Base-by-base conservation (phyloP, 1,284 basidiomycete species). In the Lentinus polychrous region DNA sequence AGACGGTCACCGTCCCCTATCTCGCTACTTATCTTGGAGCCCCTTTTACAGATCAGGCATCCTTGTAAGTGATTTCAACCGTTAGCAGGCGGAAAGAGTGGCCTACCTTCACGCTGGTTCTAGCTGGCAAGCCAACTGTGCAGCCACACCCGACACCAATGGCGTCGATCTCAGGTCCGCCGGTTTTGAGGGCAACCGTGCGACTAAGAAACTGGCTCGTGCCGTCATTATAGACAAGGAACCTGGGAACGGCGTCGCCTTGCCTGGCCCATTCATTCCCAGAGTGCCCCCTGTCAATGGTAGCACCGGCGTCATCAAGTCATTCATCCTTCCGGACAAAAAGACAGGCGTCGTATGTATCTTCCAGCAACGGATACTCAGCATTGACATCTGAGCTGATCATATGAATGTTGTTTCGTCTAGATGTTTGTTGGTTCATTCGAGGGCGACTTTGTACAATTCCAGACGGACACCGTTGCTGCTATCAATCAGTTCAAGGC, bases 341-440 rank as follows among this genome's bases (percentile, higher is more conserved):
- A 71, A 72, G 52, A 81, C 80, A 2, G 81, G 79, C 14, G 80
- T 83, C 12, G 77, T 81, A 51, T 56, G 74, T 67, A 20, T 27
- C 27, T 17, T 36, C 18, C 11, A 45, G 45, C 33, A 46, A 20
- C 51, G 46, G 14, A 10, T 40, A 42, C n/a, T 31, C 41, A 17
- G 32, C 49, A 31, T 36, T n/a, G 2, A 11, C 23, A 4, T 5
- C 8, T 15, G 38, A 15, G 37, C 24, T 40, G 8, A 45, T 15
- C n/a, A 20, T 39, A 0, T 8, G 24, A 14, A 42, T 14, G 20
- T 35, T 17, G 32, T 42, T 17, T 6, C 15, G 11, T 23, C 18
- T 50, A 78, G 78, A 79, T 81, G 75, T 81, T 78, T 55, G 71
- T 81, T 4, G 78, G 81, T 11, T 79, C 79, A 0, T 84, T 84